These are phyloP conservation scores for Sporothrix euskadiensis DNA, from an alignment of 2,329 filamentous ascomycete species.

Conservation along the genomic window DNA sequence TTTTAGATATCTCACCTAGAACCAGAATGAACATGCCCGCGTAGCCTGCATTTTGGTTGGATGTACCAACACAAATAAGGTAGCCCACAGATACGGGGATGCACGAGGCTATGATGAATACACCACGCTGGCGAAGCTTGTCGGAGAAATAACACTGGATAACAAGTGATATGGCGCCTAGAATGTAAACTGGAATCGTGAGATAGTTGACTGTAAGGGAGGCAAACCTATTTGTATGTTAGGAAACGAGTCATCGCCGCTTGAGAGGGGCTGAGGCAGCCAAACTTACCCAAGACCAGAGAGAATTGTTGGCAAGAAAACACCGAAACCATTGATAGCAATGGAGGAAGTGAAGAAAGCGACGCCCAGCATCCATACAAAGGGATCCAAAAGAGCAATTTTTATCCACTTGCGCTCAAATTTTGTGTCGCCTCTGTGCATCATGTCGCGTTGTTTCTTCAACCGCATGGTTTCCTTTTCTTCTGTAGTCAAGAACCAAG, in stretches of 20 bases:
- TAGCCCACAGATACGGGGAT: neutral
- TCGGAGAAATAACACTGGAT: constrained; percentile 4
- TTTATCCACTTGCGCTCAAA: constrained; percentile 25
- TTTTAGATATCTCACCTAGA: neutral
- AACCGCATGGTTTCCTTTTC: constrained; percentile 27
- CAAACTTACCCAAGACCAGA: neutral
- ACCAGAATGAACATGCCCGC: constrained; percentile 11
- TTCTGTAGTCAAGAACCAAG: constrained; percentile 25
- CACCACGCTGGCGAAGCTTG: neutral
- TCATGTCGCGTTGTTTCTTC: constrained; percentile 20
- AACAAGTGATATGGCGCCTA: neutral
- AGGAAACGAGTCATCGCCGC: too few relatives aligned
- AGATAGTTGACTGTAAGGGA: constrained; percentile 2
- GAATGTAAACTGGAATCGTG: neutral
- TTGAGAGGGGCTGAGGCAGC: neutral
- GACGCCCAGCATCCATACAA: constrained; percentile 21
- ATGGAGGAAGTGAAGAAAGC: constrained; percentile 27
- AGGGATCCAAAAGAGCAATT: constrained; percentile 18
- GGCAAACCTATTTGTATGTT: neutral
- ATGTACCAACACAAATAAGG: constrained; percentile 1
- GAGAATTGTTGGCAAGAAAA: constrained; percentile 25
- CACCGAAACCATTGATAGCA: constrained; percentile 26
- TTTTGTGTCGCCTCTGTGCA: constrained; percentile 14
- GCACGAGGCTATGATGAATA: neutral
- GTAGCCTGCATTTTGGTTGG: neutral